Conservation (phyloP, 139 green algal species). For the Protoeuglena noctilucae region DNA sequence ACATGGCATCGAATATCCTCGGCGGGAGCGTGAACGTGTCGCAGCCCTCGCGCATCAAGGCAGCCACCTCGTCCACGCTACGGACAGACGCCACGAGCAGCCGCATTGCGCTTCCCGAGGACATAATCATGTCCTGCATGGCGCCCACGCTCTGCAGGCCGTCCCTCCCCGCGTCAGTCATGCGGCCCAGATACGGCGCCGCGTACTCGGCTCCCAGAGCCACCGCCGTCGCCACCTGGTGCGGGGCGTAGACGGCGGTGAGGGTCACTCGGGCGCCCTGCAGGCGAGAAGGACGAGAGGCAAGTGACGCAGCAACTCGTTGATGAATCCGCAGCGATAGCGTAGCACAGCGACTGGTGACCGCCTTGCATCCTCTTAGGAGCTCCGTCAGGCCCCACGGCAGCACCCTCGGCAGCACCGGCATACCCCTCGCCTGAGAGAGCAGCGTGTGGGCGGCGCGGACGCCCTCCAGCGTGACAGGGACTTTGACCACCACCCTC, state of each 20-base stretch:
- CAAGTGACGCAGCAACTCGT: no score
- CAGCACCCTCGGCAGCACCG: no score
- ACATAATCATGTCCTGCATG: slow-evolving; percentile 45
- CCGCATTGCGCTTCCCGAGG: slow-evolving; percentile 18
- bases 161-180: slow-evolving; percentile 37
- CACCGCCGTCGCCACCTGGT: slow-evolving; percentile 40
- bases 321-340: no score
- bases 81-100: slow-evolving; percentile 57
- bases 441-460: slow-evolving; percentile 33
- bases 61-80: slow-evolving; percentile 25
- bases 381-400: no score
- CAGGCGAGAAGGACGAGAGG: no score
- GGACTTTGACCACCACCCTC: slow-evolving; percentile 46
- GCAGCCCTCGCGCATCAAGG: slow-evolving; percentile 38
- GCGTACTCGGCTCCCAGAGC: slow-evolving; percentile 54
- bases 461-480: slow-evolving; percentile 42
- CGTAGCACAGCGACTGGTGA: no score
- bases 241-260: slow-evolving; percentile 34
- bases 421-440: no score
- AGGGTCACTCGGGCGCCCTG: slow-evolving; percentile 44
- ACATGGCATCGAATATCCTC: slow-evolving; percentile 27
- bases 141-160: slow-evolving; percentile 22
- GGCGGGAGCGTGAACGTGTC: slow-evolving; percentile 70
- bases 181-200: slow-evolving; percentile 62
- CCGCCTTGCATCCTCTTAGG: no score